phyloP scores from a whole-genome alignment of 202 grass and related monocot species.

The Bolboschoenoplectus hybrid region DNA sequence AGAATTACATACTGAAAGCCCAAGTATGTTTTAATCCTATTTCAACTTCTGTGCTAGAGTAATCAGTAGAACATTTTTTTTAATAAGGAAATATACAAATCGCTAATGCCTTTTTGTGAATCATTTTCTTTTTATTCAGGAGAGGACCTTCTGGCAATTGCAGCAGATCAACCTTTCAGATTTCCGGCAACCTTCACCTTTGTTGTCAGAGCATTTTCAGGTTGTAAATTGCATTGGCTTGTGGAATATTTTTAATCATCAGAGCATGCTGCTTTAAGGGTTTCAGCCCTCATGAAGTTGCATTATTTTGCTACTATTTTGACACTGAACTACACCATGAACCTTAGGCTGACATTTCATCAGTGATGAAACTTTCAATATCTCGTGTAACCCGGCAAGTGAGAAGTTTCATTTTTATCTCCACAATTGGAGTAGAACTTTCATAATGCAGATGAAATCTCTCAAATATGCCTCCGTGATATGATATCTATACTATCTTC shows the following conservation, averaged over 20 bases:
- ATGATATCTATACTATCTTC: constrained; percentile 4
- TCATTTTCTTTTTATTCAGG: constrained; percentile 51
- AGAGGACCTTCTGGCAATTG: constrained; percentile 95
- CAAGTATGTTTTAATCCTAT: constrained; percentile 3
- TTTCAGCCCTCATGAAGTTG: not conserved
- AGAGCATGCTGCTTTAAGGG: not conserved
- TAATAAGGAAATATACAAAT: not conserved
- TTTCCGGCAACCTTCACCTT: constrained; percentile 99
- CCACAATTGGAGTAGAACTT: not conserved
- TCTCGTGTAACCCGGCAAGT: not conserved
- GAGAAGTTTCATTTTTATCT: not conserved
- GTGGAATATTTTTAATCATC: not conserved
- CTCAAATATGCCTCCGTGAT: not conserved
- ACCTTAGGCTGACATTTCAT: not conserved
- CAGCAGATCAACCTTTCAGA: constrained; percentile 95
- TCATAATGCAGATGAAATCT: not conserved
- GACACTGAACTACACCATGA: not conserved
- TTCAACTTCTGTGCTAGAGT: not conserved
- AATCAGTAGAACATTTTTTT: not conserved
- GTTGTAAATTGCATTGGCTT: constrained; percentile 43
- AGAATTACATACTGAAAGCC: not conserved
- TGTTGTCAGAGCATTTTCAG: constrained; percentile 99
- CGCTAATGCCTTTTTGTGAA: constrained; percentile 38
- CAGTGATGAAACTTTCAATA: not conserved
- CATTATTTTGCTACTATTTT: constrained; percentile 5